These are phyloP conservation scores for Dioscorea alata DNA, from an alignment of 106 monocot genomes.

Conservation along the genomic window DNA sequence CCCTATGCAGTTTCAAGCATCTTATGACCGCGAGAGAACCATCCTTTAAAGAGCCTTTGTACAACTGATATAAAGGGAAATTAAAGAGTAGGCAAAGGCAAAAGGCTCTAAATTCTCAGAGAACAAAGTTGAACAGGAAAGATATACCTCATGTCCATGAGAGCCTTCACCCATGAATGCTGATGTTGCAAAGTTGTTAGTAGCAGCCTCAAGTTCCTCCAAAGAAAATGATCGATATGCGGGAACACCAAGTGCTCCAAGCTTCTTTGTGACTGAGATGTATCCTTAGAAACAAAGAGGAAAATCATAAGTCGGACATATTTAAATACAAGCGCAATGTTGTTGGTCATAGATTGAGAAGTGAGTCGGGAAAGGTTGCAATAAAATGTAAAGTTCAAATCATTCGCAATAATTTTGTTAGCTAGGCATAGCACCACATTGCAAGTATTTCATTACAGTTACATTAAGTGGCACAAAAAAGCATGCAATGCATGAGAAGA, in stretches of 20 bases:
- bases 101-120: too few relatives aligned
- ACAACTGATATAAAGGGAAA: slow-evolving; percentile 48
- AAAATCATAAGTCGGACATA: neutral
- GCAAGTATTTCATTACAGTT: too few relatives aligned
- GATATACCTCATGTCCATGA: slow-evolving; percentile 62
- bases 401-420: too few relatives aligned
- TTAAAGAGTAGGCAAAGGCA: too few relatives aligned
- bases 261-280: slow-evolving; percentile 84
- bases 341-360: too few relatives aligned
- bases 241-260: slow-evolving; percentile 87
- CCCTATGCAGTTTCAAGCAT: slow-evolving; percentile 72
- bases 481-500: too few relatives aligned
- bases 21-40: slow-evolving; percentile 71
- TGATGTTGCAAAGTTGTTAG: slow-evolving; percentile 75
- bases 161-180: slow-evolving; percentile 79
- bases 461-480: too few relatives aligned
- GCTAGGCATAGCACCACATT: too few relatives aligned
- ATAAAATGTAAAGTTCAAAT: too few relatives aligned
- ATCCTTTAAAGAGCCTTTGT: slow-evolving; percentile 71
- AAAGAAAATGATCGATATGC: slow-evolving; percentile 83
- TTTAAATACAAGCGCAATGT: too few relatives aligned
- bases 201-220: slow-evolving; percentile 87
- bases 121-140: too few relatives aligned
- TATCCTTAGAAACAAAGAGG: slow-evolving; percentile 48
- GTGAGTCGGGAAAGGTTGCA: too few relatives aligned